Base-by-base conservation (phyloP, 1,284 basidiomycete genomes). In the Tilletia indica region DNA sequence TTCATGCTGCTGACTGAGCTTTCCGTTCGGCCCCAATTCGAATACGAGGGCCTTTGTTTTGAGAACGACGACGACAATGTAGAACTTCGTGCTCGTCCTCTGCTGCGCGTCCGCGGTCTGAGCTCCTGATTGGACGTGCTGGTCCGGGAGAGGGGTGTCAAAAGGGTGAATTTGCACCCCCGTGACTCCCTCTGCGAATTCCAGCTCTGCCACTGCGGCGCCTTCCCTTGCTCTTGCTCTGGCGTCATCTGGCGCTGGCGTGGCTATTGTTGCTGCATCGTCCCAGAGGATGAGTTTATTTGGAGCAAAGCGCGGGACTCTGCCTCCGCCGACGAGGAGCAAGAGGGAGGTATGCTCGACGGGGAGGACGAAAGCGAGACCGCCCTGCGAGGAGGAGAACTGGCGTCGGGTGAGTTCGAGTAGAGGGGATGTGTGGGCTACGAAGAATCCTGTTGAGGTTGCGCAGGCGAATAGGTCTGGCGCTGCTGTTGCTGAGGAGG, bases 271-370 rank as follows among this genome's bases (percentile, higher is more conserved):
- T 9, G 61, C 61, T 19, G 74, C 76, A 58, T 82, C 77, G 54
- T 82, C 80, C 80, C 80, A 82, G 6, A 82, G 64, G 12, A 82
- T 54, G 42, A 82, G 78, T 69, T 82, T 82, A 71, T 81, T 82
- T 19, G 80, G 80, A 34, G 80, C 78, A 67, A 78, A 82, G 48
- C 76, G 72, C 16, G 80, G 80, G 21, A 81, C 79, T 2, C 76
- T 47, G 16, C 80, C 80, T 34, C 80, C 80, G 5, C 80, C 80
- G 5, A 82, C 80, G 8, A 82, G 74, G 4, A 81, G 73, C 34
- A 81, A 73, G 21, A 82, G 75, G 1, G 79, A 80, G 14, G 78
- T 71, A 47, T 75, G 71, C 54, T 78, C 73, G 12, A 82, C 68
- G 1, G 79, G 73, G 14, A 74, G 72, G 6, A 73, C 78, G 47